Conservation (phyloP, 2,329 filamentous ascomycete genomes). For the Aspergillus transmontanensis region DNA sequence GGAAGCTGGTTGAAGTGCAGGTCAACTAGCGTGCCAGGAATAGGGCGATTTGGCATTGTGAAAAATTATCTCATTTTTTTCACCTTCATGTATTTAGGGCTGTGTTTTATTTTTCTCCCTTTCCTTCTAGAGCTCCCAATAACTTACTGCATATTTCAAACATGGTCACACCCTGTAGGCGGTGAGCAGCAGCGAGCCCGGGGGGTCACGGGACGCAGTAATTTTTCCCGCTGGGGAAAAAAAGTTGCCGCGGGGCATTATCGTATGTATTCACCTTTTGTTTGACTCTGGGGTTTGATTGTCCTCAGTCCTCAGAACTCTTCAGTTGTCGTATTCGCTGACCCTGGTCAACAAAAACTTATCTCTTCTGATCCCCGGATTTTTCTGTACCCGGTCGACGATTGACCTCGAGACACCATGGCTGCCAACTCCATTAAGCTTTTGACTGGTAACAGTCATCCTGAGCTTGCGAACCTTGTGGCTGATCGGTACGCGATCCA, state of each 20-base stretch:
- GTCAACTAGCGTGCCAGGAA: conserved; percentile 29
- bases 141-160: not conserved
- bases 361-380: conserved; percentile 2
- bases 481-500: conserved; percentile 60
- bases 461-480: conserved; percentile 69
- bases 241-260: conserved; percentile 19
- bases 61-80: conserved; percentile 17
- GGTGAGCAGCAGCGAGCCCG: conserved; percentile 8
- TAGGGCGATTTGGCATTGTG: conserved; percentile 4
- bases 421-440: conserved; percentile 74
- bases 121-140: conserved; percentile 4
- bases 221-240: conserved; percentile 22
- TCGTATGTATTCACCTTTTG: not conserved
- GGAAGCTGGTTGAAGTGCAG: conserved; percentile 44
- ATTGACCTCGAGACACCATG: conserved; percentile 49
- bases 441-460: conserved; percentile 74
- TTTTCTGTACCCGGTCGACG: conserved; percentile 2
- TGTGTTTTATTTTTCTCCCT: conserved; percentile 2
- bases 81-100: conserved; percentile 21
- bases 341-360: not conserved
- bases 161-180: conserved; percentile 6
- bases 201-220: conserved; percentile 16
- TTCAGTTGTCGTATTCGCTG: not conserved
- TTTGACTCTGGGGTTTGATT: not conserved
- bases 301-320: not conserved